These are phyloP conservation scores for Mycena epipterygia DNA, from an alignment of 768 basidiomycete genomes.

Conservation along the genomic window DNA sequence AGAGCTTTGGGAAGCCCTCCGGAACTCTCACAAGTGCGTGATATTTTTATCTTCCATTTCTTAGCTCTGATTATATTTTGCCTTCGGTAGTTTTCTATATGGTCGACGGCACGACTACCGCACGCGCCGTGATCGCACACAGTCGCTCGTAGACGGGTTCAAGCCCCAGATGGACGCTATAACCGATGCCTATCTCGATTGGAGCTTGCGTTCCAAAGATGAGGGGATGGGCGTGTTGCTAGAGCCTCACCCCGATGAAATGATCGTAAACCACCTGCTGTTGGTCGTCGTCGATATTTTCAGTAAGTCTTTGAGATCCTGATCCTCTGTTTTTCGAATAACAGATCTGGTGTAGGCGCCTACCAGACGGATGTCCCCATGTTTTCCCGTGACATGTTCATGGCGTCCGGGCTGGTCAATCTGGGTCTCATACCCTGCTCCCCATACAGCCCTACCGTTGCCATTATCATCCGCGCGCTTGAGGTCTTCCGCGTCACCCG, in stretches of 20 bases:
- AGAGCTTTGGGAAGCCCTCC: background rate
- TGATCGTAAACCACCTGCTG: background rate
- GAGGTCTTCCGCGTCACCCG: background rate
- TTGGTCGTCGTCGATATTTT: background rate
- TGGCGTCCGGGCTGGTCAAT: background rate
- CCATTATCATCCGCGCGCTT: background rate
- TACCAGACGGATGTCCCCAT: background rate
- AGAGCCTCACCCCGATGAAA: background rate
- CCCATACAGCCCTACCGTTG: background rate
- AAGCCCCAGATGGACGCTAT: conserved; percentile 2
- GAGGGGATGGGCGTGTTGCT: background rate
- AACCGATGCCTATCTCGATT: background rate
- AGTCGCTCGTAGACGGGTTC: background rate
- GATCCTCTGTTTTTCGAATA: too few species aligned
- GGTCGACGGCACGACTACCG: background rate
- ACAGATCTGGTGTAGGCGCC: background rate
- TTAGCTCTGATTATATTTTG: background rate
- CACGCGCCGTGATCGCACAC: conserved; percentile 1
- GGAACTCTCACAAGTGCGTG: conserved; percentile 2
- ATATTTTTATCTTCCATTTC: too few species aligned
- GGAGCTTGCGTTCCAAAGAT: background rate
- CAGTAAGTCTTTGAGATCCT: background rate
- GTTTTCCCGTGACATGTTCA: background rate
- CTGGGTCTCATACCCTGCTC: background rate
- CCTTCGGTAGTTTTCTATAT: background rate